Evolutionary conservation across 2,329 filamentous ascomycete genomes (phyloP).

Genomic region (Alternaria triticina): DNA sequence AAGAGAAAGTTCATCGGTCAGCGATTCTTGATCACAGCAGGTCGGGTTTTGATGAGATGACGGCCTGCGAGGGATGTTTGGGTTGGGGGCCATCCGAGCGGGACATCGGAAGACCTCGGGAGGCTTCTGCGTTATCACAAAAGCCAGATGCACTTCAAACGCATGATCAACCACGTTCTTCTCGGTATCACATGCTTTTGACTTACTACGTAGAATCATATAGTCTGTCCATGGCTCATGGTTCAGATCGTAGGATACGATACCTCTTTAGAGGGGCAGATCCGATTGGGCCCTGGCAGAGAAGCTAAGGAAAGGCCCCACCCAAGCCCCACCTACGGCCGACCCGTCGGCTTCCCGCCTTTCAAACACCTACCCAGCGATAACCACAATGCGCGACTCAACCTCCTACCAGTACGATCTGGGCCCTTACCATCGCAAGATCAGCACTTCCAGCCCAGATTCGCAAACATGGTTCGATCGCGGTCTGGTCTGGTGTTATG

Average conservation of each 20-base stretch:
- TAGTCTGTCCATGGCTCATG: too few relatives aligned
- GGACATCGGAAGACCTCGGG: neutral
- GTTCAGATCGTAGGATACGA: too few relatives aligned
- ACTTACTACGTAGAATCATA: too few relatives aligned
- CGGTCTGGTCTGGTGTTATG: slow-evolving; percentile 75
- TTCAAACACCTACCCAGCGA: neutral
- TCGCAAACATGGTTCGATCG: slow-evolving; percentile 74
- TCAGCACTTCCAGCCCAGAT: slow-evolving; percentile 60
- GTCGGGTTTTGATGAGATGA: neutral
- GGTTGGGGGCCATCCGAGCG: neutral
- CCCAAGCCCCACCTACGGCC: neutral
- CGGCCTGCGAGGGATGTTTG: neutral
- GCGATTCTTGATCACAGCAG: neutral
- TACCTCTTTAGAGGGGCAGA: too few relatives aligned
- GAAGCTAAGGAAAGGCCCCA: neutral
- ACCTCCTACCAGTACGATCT: slow-evolving; percentile 58
- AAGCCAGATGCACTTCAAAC: too few relatives aligned
- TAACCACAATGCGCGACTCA: slow-evolving; percentile 1
- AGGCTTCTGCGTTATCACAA: too few relatives aligned
- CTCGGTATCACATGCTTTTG: too few relatives aligned
- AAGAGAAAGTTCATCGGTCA: neutral
- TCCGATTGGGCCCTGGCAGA: neutral
- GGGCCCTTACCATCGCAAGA: slow-evolving; percentile 62
- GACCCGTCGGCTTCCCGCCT: neutral
- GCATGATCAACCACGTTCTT: too few relatives aligned